Base-by-base conservation (phyloP, 1,284 basidiomycete genomes). In the Somion occarium region DNA sequence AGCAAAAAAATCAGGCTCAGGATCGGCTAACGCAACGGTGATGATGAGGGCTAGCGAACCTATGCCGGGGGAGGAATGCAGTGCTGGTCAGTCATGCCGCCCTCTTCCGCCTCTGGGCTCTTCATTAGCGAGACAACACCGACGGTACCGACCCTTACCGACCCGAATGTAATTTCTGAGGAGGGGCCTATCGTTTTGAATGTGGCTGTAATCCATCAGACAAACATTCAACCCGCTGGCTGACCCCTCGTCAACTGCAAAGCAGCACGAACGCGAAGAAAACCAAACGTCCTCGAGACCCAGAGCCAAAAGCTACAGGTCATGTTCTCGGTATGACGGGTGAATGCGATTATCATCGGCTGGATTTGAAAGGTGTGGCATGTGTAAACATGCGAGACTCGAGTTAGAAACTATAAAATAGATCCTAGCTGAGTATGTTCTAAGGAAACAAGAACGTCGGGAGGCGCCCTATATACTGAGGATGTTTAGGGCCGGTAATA, bases 391-490 rank as follows among this genome's bases (percentile, higher is more conserved):
- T 86, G 85, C 85, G 81, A 85, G 83, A 88, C 83, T 85, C 76
- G 83, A 85, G 85, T 87, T 83, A 87, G 85, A 84, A 83, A 82
- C 85, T 88, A 84, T 87, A 83, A 78, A 88, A 88, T 78, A 88
- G 85, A 88, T 88, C 85, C 85, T 87, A 79, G 77, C 76, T 85
- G 85, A 88, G 85, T 88, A 43, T 88, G 85, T 86, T 87, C 85
- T 83, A 55, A 73, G 61, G 79, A 75, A 73, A 65, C 63, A 53
- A 25, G 0, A 39, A 25, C 52, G 49, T 54, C 50, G 22, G 54
- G 1, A 11, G 38, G 2, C n/a, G 56, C 54, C 7, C 65, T 78
- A 66, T 80, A 79, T 77, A 74, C 34, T 19, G 46, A 7, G 26
- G 9, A 26, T 24, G 56, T 64, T 65, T 58, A 66, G 65, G 65